Base-by-base conservation (phyloP, 2,329 filamentous ascomycete species). In the Penicillium sp. region DNA sequence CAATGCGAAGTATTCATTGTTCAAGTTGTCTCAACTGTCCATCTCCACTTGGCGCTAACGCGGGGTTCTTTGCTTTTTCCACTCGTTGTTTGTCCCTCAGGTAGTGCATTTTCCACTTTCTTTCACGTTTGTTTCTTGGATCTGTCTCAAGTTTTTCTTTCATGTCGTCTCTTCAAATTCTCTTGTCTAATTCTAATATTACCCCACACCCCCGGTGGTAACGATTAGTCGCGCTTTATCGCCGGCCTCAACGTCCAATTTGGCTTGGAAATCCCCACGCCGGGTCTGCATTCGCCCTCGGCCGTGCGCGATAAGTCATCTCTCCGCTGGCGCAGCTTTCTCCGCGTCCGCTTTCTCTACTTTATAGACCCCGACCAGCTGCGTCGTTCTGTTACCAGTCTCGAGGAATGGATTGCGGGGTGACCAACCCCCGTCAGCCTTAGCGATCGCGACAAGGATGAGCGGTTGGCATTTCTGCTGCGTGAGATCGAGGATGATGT, bases 401-500 rank as follows among this genome's bases (percentile, higher is more conserved):
- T 40, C 2, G 19, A 11, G 7, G 37, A 40, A 14, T 40, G 37
- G 37, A 40, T 40, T 10, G 19, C 33, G 3, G 33, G 33, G 2
- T 14, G 10, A 3, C 13, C 14, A 18, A 10, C n/a, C n/a, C 5
- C 33, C 6, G 33, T 5, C 33, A 28, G 5, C 14, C 21, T 40
- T 11, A 24, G 34, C 13, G 37, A 55, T 18, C 8, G 34, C 11
- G 49, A 52, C 18, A 23, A 23, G 14, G 44, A 47, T 21, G 18
- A 23, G 10, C 13, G 44, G 9, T 34, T 47, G 56, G 60, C 56
- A 57, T 34, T 58, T 56, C 3, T 60, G 10, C 29, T 31, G 10
- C 21, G 37, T 8, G 37, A 16, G 13, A 26, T 40, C 8, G 37
- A 40, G 13, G 21, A 23, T 24, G 19, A 24, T 24, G 37, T 40